A percentile compares a stretch with the other conserved stretches of the same genome.
These are phyloP conservation scores for Penicillium sp. DNA, from an alignment of 2,329 filamentous ascomycete genomes.

Conservation along the genomic window DNA sequence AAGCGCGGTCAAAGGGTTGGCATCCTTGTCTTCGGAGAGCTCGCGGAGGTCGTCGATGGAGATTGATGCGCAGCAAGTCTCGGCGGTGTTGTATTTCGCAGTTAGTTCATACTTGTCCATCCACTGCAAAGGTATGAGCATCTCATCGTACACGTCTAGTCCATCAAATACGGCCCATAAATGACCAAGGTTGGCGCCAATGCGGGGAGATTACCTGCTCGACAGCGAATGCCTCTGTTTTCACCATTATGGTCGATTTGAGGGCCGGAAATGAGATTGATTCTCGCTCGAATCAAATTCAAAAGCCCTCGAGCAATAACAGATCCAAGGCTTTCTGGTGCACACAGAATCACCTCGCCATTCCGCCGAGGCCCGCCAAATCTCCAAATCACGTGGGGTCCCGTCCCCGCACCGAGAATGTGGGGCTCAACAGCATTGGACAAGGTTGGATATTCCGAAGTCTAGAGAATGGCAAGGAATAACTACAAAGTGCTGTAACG, in stretches of 20 bases:
- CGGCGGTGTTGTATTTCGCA: slow-evolving; percentile 59
- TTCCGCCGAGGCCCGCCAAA: not conserved
- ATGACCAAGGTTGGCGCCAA: slow-evolving; percentile 6
- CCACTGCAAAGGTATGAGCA: slow-evolving; percentile 45
- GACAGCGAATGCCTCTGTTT: slow-evolving; percentile 54
- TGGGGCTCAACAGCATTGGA: not conserved
- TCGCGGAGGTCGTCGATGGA: slow-evolving; percentile 55
- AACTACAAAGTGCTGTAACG: no score
- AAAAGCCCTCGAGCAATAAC: not conserved
- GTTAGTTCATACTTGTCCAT: slow-evolving; percentile 57
- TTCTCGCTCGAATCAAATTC: no score
- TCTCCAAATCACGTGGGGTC: slow-evolving; percentile 5
- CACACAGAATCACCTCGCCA: not conserved
- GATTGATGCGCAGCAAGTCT: slow-evolving; percentile 59
- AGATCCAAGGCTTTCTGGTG: not conserved
- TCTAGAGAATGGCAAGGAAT: no score
- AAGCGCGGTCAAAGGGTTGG: slow-evolving; percentile 44
- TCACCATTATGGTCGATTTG: slow-evolving; percentile 37
- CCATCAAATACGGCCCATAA: not conserved
- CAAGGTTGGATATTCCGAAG: not conserved
- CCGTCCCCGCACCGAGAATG: not conserved
- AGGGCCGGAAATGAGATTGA: not conserved
- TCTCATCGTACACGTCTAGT: not conserved
- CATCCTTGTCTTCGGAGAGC: slow-evolving; percentile 56
- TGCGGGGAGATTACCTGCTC: slow-evolving; percentile 61